phyloP scores from a whole-genome alignment of 2,329 filamentous ascomycete genomes.

The Polychaeton citri region DNA sequence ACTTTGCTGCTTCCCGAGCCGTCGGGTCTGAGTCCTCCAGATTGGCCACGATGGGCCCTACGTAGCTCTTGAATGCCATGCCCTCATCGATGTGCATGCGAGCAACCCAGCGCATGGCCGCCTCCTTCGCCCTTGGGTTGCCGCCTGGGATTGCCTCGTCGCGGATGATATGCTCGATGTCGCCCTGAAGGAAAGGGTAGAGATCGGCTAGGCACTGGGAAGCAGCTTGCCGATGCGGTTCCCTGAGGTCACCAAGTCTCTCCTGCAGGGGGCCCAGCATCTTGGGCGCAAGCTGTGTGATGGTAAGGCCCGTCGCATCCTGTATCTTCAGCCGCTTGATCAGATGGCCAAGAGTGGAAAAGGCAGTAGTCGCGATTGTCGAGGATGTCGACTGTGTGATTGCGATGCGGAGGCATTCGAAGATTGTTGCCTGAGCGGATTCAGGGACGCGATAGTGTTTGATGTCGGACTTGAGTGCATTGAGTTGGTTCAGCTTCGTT shows the following conservation, averaged over 20 bases:
- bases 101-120: slow-evolving; percentile 71
- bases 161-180: slow-evolving; percentile 69
- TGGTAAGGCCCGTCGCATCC: slow-evolving; percentile 58
- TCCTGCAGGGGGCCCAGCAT: slow-evolving; percentile 68
- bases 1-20: slow-evolving; percentile 74
- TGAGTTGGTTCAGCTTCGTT: slow-evolving; percentile 57
- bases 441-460: slow-evolving; percentile 88
- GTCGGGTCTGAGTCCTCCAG: slow-evolving; percentile 82
- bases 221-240: slow-evolving; percentile 66
- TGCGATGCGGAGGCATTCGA: slow-evolving; percentile 67
- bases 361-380: slow-evolving; percentile 62
- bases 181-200: slow-evolving; percentile 53
- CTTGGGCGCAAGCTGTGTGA: slow-evolving; percentile 50
- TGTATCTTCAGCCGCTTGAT: slow-evolving; percentile 77
- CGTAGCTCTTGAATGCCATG: slow-evolving; percentile 70
- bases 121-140: slow-evolving; percentile 74
- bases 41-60: slow-evolving; percentile 68
- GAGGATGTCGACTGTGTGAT: slow-evolving; percentile 63
- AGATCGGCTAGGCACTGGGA: slow-evolving; percentile 65
- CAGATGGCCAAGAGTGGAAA: slow-evolving; percentile 77
- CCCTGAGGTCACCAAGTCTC: slow-evolving; percentile 75
- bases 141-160: slow-evolving; percentile 66
- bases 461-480: slow-evolving; percentile 70
- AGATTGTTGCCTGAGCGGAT: slow-evolving; percentile 54
- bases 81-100: slow-evolving; percentile 73